Percentiles rank a stretch among this genome's conserved stretches.
Conservation (phyloP, 1,284 basidiomycete species). For the Leccinum fuscescens region DNA sequence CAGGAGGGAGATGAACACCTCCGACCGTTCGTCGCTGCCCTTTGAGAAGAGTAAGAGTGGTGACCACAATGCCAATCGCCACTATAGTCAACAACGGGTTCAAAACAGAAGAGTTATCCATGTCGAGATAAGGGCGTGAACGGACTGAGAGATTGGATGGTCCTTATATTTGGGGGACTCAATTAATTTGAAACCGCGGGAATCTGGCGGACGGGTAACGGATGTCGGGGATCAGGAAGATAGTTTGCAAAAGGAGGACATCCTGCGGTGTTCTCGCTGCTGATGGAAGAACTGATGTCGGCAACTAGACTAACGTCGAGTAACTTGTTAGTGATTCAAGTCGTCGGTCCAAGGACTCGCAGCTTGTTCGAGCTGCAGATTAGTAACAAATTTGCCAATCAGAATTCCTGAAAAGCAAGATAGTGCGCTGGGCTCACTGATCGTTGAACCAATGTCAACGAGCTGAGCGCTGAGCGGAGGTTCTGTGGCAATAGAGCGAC, state of each 20-base stretch:
- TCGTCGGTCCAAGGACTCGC: background rate
- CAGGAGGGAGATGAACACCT: slow-evolving; percentile 21
- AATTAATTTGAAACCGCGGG: background rate
- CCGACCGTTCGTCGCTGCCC: background rate
- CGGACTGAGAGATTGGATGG: background rate
- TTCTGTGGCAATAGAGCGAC: background rate
- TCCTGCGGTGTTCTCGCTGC: no score
- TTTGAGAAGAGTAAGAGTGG: slow-evolving; percentile 10
- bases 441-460: background rate
- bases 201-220: background rate
- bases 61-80: slow-evolving; percentile 1
- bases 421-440: background rate
- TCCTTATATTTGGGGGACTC: slow-evolving; percentile 3
- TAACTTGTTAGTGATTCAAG: background rate
- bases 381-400: background rate
- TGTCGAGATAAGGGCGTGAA: background rate
- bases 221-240: background rate
- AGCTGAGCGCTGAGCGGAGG: no score
- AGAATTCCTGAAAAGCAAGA: background rate
- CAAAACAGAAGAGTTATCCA: slow-evolving; percentile 3
- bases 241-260: no score
- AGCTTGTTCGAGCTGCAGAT: background rate
- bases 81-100: slow-evolving; percentile 1
- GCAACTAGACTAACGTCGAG: no score
- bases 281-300: no score